These are phyloP conservation scores for Bromus sterilis DNA, from an alignment of 176 grass and related monocot genomes.

Conservation along the genomic window DNA sequence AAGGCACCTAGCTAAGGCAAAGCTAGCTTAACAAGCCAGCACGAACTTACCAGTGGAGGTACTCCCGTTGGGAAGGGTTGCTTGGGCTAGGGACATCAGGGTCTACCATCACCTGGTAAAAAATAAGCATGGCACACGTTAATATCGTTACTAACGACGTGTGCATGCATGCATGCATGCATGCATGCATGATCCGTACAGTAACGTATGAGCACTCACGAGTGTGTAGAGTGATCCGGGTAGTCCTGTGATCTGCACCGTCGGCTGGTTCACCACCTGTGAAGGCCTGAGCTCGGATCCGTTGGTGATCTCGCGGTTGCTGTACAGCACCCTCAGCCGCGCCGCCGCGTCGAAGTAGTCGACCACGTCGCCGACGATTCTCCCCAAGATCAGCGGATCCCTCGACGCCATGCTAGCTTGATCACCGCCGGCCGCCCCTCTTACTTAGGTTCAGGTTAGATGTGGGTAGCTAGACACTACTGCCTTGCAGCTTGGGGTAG, in stretches of 20 bases:
- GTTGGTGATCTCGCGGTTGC: constrained; percentile 51
- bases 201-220: constrained; percentile 19
- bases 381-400: constrained; percentile 61
- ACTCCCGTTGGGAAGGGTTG: constrained; percentile 70
- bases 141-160: not conserved
- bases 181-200: not conserved
- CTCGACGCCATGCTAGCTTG: constrained; percentile 38
- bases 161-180: not conserved
- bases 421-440: not conserved
- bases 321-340: constrained; percentile 42
- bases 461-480: not conserved
- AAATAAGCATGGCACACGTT: not conserved
- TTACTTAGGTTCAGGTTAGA: not conserved
- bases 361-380: constrained; percentile 55
- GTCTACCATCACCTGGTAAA: constrained; percentile 73
- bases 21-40: not conserved
- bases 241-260: constrained; percentile 41
- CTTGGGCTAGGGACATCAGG: constrained; percentile 92
- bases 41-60: constrained; percentile 71
- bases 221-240: constrained; percentile 60
- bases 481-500: not conserved
- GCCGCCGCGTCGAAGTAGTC: constrained; percentile 43
- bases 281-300: constrained; percentile 79
- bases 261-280: constrained; percentile 40
- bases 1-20: not conserved